Percentiles rank a stretch among this genome's conserved stretches.
These are phyloP conservation scores for Aspergillus vadensis DNA, from an alignment of 2,329 filamentous ascomycete genomes.

Conservation along the genomic window DNA sequence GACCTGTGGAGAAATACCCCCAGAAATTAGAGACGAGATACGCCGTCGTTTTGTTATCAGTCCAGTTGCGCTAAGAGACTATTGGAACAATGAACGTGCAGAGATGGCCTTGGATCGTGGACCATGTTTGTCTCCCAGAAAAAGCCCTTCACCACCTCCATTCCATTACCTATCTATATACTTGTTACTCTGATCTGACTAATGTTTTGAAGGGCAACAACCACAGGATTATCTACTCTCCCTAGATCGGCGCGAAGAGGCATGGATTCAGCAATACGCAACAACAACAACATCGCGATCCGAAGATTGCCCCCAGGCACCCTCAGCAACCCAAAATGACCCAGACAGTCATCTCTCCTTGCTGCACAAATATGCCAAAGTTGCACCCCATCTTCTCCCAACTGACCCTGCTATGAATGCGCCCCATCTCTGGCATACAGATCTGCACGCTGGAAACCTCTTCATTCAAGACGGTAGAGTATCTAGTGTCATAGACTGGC, in stretches of 20 bases:
- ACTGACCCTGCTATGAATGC: conserved; percentile 23
- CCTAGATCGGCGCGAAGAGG: conserved; percentile 36
- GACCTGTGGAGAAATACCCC: conserved; percentile 27
- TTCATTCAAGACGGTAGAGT: conserved; percentile 41
- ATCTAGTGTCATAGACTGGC: conserved; percentile 48
- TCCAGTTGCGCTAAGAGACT: conserved; percentile 36
- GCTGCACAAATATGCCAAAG: conserved; percentile 35
- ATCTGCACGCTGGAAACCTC: conserved; percentile 43
- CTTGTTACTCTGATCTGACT: conserved; percentile 1
- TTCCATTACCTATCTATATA: neutral
- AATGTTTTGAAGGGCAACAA: conserved; percentile 31
- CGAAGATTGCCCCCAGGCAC: conserved; percentile 24
- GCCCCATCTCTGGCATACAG: conserved; percentile 44
- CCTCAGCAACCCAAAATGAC: conserved; percentile 29
- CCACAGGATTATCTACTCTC: conserved; percentile 35
- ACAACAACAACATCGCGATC: conserved; percentile 18
- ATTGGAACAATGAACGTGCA: conserved; percentile 40
- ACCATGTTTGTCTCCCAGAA: conserved; percentile 37
- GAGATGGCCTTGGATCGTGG: conserved; percentile 41
- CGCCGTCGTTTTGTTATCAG: conserved; percentile 40
- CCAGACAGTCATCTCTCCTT: conserved; percentile 36
- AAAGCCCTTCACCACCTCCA: neutral
- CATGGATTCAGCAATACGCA: conserved; percentile 37
- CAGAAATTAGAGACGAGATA: conserved; percentile 34
- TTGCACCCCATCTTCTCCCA: conserved; percentile 35